Conservation (phyloP, 495 filamentous ascomycete species). For the Aspergillus nanangensis region DNA sequence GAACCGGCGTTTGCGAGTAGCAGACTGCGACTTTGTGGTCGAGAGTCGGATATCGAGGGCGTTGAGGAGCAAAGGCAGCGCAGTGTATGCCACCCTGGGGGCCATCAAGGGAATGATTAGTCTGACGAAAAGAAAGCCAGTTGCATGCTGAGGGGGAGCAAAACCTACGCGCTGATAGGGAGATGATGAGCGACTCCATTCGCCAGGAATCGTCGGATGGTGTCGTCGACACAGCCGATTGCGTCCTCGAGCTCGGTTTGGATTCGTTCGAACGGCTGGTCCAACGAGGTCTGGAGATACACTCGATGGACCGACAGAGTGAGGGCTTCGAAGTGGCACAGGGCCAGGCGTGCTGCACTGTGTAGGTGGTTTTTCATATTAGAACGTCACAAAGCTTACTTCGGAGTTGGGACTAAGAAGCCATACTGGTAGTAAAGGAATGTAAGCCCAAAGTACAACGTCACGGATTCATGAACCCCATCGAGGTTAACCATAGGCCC, state of each 20-base stretch:
- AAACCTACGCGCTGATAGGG: slow-evolving; percentile 6
- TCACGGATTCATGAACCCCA: slow-evolving; percentile 1
- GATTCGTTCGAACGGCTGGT: slow-evolving; percentile 1
- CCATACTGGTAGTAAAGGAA: slow-evolving; percentile 5
- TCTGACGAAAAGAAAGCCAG: too few relatives aligned
- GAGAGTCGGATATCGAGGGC: slow-evolving; percentile 3
- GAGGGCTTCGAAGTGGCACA: slow-evolving; percentile 4
- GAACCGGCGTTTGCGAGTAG: slow-evolving; percentile 4
- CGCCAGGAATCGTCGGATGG: slow-evolving; percentile 3
- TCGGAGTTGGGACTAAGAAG: neutral
- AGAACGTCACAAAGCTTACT: neutral
- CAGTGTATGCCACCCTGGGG: neutral
- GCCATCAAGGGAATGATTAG: too few relatives aligned
- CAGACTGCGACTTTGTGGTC: slow-evolving; percentile 2
- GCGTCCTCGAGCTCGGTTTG: slow-evolving; percentile 4
- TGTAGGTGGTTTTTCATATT: neutral
- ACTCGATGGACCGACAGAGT: neutral
- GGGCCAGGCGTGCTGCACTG: slow-evolving; percentile 3
- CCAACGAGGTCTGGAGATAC: neutral
- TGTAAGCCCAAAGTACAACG: slow-evolving; percentile 3
- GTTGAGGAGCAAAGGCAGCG: slow-evolving; percentile 1
- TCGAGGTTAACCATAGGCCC: neutral
- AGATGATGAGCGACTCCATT: slow-evolving; percentile 4
- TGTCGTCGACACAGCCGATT: slow-evolving; percentile 3
- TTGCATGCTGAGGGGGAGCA: too few relatives aligned